Conservation (phyloP, 2,329 filamentous ascomycete species). For the Epichloe amarillans region DNA sequence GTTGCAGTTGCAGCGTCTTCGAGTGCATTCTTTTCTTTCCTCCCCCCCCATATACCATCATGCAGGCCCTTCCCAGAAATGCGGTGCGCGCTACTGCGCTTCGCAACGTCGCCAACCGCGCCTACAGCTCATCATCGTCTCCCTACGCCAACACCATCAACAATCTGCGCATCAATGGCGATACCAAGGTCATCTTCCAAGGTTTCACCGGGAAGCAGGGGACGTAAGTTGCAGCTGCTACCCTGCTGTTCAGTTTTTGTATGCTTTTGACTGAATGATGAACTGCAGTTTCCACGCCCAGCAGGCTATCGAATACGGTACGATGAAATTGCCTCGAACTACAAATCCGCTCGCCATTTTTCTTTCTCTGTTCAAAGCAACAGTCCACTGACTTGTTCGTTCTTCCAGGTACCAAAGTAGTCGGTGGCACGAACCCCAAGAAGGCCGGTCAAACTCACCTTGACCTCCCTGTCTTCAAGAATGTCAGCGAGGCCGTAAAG, state of each 20-base stretch:
- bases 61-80: slow-evolving; percentile 73
- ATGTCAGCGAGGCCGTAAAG: slow-evolving; percentile 77
- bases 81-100: slow-evolving; percentile 54
- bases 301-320: slow-evolving; percentile 98
- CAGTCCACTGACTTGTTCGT: slow-evolving; percentile 11
- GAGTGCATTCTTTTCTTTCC: slow-evolving; percentile 3
- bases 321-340: slow-evolving; percentile 14
- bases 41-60: slow-evolving; percentile 30
- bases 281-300: slow-evolving; percentile 76
- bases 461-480: slow-evolving; percentile 83
- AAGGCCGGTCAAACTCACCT: slow-evolving; percentile 89
- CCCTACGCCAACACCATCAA: slow-evolving; percentile 60
- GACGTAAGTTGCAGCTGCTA: slow-evolving; percentile 48
- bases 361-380: background rate
- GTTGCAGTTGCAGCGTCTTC: slow-evolving; percentile 10
- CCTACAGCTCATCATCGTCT: slow-evolving; percentile 46
- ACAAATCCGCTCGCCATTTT: background rate
- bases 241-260: background rate
- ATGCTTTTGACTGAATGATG: slow-evolving; percentile 7
- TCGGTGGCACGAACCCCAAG: slow-evolving; percentile 97
- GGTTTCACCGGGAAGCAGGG: slow-evolving; percentile 96
- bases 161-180: slow-evolving; percentile 84
- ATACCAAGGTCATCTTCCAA: slow-evolving; percentile 94
- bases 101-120: slow-evolving; percentile 51
- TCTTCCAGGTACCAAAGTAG: slow-evolving; percentile 73